Evolutionary conservation across 352 stramenopile species (phyloP), one percentile per base, ranked within the genome.

Genomic region (Pythium myriotylum): DNA sequence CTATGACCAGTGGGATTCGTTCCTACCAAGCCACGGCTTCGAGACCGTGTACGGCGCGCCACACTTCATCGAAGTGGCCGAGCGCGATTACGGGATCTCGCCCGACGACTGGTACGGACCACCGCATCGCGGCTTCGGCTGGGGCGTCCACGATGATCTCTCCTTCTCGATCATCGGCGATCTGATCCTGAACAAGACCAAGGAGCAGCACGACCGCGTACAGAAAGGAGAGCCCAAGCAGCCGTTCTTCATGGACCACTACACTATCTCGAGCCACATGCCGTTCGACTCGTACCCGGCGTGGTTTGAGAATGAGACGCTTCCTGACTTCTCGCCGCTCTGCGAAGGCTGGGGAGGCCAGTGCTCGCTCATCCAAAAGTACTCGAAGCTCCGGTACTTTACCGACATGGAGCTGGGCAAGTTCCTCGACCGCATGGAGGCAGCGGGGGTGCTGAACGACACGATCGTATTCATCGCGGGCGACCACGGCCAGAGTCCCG

Each of bases 181-280:
- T 24, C 35, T 88, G 8, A 49, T 88, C 10, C 42, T 73, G 20
- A 82, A 81, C 50, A 79, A 77, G 41, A 77, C 66, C 2, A 54
- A 19, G 3, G 63, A 72, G 37, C 73, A 88, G 48, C 50, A 40
- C 0, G 50, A 65, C 14, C 73, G 62, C 0, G 42, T 75, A 4
- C 9, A 6, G 14, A 1, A 27, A 35, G 33, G 3, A 13, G 40
- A 79, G 9, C 45, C 59, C 2, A 84, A 83, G 59, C 72, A 56
- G 29, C 77, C 77, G 9, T 65, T 82, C 12, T 87, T 84, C 54
- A 52, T 82, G 14, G 81, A 65, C 2, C 74, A 83, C 42, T 87
- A 87, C 53, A 84, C 77, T 2, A 84, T 87, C 61, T 84, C 73
- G 8, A 85, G 73, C 19, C 78, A 87, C 63, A 67, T 59, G 2